phyloP scores from a whole-genome alignment of 176 grass and related monocot genomes.

The Sorghum bicolor region Sorghum_bicolor_NCBIv3 NC_012873.2:60720001-60720500 shows the following conservation, averaged over 20 bases:
- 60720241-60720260: neutral
- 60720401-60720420: neutral
- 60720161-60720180: neutral
- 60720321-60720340: constrained; percentile 23
- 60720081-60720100: constrained; percentile 27
- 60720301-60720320: neutral
- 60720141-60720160: neutral
- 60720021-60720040: constrained; percentile 40
- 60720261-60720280: neutral
- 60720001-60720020: constrained; percentile 21
- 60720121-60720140: neutral
- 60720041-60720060: neutral
- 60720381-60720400: neutral
- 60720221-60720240: constrained; percentile 3
- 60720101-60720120: constrained; percentile 2
- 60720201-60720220: neutral
- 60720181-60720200: constrained; percentile 16
- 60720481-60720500: neutral
- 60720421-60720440: neutral
- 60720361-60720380: neutral
- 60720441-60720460: neutral
- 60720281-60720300: constrained; percentile 35
- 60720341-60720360: neutral
- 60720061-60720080: constrained; percentile 23
- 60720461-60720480: too few species aligned